Evolutionary conservation across 164 flowering plant species (phyloP).

Genomic region (Aristolochia fimbriata): DNA sequence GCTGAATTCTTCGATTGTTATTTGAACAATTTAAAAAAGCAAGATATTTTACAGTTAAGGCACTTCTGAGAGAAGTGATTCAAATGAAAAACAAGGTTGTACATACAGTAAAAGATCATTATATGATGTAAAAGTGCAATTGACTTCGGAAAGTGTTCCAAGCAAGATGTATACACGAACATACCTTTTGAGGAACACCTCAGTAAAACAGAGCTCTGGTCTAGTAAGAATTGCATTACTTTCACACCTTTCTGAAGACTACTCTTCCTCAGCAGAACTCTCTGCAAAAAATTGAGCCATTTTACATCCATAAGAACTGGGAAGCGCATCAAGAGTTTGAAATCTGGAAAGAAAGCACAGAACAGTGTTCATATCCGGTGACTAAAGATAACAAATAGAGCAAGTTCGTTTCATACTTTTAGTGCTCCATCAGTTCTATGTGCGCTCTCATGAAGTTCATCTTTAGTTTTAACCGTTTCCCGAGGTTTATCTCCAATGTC

Average conservation of each 20-base stretch:
- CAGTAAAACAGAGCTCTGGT: slow-evolving; percentile 21
- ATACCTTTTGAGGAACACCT: slow-evolving; percentile 37
- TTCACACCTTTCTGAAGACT: slow-evolving; percentile 37
- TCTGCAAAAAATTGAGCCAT: slow-evolving; percentile 22
- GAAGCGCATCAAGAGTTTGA: not conserved
- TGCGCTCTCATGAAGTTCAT: slow-evolving; percentile 17
- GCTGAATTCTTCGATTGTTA: too few species aligned
- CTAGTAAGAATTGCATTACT: slow-evolving; percentile 31
- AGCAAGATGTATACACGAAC: not conserved
- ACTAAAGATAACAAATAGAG: not conserved
- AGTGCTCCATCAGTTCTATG: slow-evolving; percentile 25
- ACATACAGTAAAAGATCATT: too few species aligned
- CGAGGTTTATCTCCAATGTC: slow-evolving; percentile 30
- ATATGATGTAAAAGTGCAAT: too few species aligned
- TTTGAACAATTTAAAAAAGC: too few species aligned
- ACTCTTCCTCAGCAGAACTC: slow-evolving; percentile 35
- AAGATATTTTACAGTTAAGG: too few species aligned
- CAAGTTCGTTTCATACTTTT: slow-evolving; percentile 21
- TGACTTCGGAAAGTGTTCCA: too few species aligned
- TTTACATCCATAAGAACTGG: not conserved
- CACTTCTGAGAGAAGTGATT: too few species aligned
- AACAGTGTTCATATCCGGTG: too few species aligned
- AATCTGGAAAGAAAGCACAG: too few species aligned
- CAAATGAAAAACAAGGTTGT: too few species aligned
- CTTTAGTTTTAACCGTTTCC: slow-evolving; percentile 16